Conservation (phyloP, 1,284 basidiomycete genomes). For the Apiotrichum montevideense region DNA sequence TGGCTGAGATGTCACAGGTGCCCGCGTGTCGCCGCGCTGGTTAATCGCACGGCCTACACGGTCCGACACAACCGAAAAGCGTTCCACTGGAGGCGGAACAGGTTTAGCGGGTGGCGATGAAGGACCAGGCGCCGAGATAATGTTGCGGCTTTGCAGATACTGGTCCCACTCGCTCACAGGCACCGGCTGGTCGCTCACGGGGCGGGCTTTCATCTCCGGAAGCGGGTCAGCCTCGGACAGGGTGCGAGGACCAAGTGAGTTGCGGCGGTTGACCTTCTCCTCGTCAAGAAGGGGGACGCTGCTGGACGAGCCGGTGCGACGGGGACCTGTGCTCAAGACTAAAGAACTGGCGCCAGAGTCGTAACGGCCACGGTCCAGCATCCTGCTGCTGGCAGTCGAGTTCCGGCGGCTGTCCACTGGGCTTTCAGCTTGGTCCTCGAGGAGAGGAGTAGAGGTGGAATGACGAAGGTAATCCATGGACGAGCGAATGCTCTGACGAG, state of each 20-base stretch:
- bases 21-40: constrained; percentile 2
- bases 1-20: neutral
- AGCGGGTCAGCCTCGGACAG: neutral
- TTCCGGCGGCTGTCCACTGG: constrained; percentile 5
- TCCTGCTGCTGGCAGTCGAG: constrained; percentile 3
- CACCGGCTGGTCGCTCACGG: neutral
- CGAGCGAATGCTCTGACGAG: constrained; percentile 33
- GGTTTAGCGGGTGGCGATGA: constrained; percentile 15
- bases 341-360: constrained; percentile 3
- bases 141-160: constrained; percentile 33
- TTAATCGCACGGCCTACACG: constrained; percentile 9
- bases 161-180: constrained; percentile 35
- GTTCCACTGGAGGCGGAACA: neutral
- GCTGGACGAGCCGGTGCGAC: neutral
- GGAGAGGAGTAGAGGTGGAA: neutral
- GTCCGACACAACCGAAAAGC: constrained; percentile 9
- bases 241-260: constrained; percentile 3
- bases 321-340: neutral
- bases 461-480: constrained; percentile 35
- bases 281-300: constrained; percentile 1
- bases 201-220: neutral
- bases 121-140: constrained; percentile 30
- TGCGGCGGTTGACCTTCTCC: neutral
- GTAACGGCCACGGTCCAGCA: constrained; percentile 4
- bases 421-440: neutral